phyloP scores from a whole-genome alignment of 2,329 filamentous ascomycete species.

The Xylaria polymorpha region DNA sequence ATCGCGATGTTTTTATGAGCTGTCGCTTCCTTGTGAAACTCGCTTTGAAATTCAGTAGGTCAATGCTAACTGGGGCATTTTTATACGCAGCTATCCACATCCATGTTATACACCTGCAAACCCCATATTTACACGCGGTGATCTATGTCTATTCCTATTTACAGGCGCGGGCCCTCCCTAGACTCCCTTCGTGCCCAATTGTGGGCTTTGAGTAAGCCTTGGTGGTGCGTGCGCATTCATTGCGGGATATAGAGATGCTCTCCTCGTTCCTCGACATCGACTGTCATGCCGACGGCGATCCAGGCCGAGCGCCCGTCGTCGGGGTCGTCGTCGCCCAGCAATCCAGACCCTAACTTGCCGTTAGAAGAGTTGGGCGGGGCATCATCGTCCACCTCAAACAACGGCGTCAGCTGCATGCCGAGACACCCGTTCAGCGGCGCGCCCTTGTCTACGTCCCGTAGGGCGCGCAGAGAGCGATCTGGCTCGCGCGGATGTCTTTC shows the following conservation, averaged over 20 bases:
- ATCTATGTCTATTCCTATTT: conserved; percentile 10
- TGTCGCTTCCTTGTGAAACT: too few species aligned
- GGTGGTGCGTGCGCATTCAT: conserved; percentile 31
- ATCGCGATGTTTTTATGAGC: too few species aligned
- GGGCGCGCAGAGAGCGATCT: conserved; percentile 67
- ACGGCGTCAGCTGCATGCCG: conserved; percentile 74
- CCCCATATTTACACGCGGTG: not conserved
- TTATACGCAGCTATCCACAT: not conserved
- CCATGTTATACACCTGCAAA: not conserved
- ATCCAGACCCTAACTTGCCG: conserved; percentile 15
- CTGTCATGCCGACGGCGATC: conserved; percentile 67
- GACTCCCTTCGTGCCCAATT: not conserved
- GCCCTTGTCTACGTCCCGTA: conserved; percentile 70
- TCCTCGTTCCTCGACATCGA: conserved; percentile 62
- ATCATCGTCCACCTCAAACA: conserved; percentile 53
- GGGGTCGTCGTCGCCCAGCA: conserved; percentile 49
- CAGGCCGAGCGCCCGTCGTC: conserved; percentile 48
- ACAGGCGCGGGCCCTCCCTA: not conserved
- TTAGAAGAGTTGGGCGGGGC: not conserved
- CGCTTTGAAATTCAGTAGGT: too few species aligned
- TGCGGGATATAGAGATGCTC: conserved; percentile 58
- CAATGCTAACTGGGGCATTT: too few species aligned
- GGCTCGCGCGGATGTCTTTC: conserved; percentile 66
- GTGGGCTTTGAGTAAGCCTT: not conserved
- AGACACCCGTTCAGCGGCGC: conserved; percentile 67